Conservation (phyloP, 441 rosid genomes). For the Theobroma grandiflorum region DNA sequence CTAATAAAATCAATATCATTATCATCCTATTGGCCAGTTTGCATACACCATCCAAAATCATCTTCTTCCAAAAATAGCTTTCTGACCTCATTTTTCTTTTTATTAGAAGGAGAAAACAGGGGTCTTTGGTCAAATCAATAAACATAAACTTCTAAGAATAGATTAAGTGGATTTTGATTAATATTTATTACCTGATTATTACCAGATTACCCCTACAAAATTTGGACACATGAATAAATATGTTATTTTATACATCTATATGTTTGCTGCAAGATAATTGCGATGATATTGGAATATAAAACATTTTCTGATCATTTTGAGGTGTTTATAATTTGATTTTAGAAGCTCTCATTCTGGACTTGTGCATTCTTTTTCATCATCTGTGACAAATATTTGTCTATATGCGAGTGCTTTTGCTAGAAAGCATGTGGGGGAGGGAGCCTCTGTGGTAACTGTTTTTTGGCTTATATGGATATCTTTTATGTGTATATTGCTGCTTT, state of each 20-base stretch:
- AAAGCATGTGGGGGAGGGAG: neutral
- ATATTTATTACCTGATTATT: neutral
- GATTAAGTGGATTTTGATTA: conserved; percentile 1
- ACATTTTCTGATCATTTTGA: neutral
- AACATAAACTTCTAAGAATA: conserved; percentile 3
- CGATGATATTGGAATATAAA: conserved; percentile 1
- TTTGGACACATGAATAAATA: neutral
- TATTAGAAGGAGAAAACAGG: neutral
- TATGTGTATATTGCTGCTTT: conserved; percentile 5
- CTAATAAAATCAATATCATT: conserved; percentile 10
- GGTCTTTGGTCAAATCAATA: neutral
- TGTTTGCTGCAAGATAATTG: neutral
- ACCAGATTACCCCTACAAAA: neutral
- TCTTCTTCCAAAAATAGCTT: neutral
- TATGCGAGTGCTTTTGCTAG: neutral
- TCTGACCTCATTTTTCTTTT: neutral
- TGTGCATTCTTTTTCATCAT: neutral
- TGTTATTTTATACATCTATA: neutral
- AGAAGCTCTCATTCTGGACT: conserved; percentile 10
- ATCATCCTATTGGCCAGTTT: conserved; percentile 5
- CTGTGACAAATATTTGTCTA: conserved; percentile 6
- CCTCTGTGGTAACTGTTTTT: neutral
- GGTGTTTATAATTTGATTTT: neutral
- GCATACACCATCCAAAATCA: neutral
- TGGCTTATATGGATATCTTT: neutral